These are phyloP conservation scores for Juncus inflexus DNA, from an alignment of 176 grass and related monocot species.

Conservation along the genomic window DNA sequence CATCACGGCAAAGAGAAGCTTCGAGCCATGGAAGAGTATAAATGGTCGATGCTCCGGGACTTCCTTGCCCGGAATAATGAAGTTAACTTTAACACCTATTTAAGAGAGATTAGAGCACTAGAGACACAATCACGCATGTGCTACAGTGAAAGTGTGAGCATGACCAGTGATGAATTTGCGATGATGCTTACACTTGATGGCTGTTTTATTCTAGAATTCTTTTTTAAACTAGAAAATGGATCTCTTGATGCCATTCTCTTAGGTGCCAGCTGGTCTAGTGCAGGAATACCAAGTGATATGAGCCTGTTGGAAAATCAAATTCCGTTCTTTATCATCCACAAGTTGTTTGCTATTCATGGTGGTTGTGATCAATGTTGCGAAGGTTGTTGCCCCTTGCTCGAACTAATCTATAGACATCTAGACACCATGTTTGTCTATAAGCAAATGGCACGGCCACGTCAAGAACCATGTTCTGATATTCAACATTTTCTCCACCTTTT, in stretches of 20 bases:
- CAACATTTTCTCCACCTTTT: conserved; percentile 39
- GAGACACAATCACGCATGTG: neutral
- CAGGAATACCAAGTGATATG: conserved; percentile 12
- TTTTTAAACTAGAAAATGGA: neutral
- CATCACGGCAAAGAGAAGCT: neutral
- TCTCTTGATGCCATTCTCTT: neutral
- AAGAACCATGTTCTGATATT: neutral
- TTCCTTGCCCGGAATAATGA: conserved; percentile 3
- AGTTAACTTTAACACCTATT: neutral
- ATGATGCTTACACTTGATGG: neutral
- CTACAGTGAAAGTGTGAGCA: neutral
- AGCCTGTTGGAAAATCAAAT: conserved; percentile 49
- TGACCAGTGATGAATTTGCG: neutral
- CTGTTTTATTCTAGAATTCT: conserved; percentile 34
- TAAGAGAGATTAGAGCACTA: neutral
- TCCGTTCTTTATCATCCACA: conserved; percentile 23
- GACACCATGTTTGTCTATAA: too few relatives aligned
- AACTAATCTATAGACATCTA: neutral
- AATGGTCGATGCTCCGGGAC: conserved; percentile 19
- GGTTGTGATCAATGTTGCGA: too few relatives aligned
- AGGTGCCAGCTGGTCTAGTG: neutral
- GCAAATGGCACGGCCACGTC: too few relatives aligned
- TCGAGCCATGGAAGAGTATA: conserved; percentile 11
- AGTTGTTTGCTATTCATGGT: neutral
- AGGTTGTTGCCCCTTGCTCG: neutral